Evolutionary conservation across 129 eudicot genomes (phyloP).

Genomic region (Scalesia atractyloides): DNA sequence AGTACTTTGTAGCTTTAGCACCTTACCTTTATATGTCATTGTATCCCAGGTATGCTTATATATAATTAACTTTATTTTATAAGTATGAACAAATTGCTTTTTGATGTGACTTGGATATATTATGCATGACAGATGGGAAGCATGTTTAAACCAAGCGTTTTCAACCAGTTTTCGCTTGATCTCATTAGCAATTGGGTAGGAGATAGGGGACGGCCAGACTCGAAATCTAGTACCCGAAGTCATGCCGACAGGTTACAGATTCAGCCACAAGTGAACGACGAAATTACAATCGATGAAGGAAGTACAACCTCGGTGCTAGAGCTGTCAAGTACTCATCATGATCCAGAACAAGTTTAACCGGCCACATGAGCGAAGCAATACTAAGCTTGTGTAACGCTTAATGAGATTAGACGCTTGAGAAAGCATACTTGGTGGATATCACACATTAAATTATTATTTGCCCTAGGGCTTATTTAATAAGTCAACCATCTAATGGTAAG

Average conservation of each 20-base stretch:
- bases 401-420: not conserved
- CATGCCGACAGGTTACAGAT: slow-evolving; percentile 28
- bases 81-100: not conserved
- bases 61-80: not conserved
- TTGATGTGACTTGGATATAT: not conserved
- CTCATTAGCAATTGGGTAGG: slow-evolving; percentile 31
- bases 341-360: slow-evolving; percentile 5
- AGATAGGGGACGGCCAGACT: slow-evolving; percentile 10
- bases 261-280: slow-evolving; percentile 29
- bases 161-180: slow-evolving; percentile 31
- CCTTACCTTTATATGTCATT: slow-evolving; percentile 75
- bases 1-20: slow-evolving; percentile 81
- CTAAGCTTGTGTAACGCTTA: not conserved
- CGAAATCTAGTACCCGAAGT: slow-evolving; percentile 10
- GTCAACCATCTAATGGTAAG: not conserved
- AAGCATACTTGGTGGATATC: no score
- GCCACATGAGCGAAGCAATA: not conserved
- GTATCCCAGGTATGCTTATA: slow-evolving; percentile 62
- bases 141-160: slow-evolving; percentile 62
- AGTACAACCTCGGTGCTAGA: slow-evolving; percentile 18
- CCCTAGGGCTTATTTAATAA: not conserved
- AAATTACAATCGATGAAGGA: slow-evolving; percentile 27
- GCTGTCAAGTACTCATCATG: slow-evolving; percentile 15
- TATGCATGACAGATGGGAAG: slow-evolving; percentile 36
- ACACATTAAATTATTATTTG: not conserved